Conservation (phyloP, 129 eudicot genomes). For the Arctium minus region DNA sequence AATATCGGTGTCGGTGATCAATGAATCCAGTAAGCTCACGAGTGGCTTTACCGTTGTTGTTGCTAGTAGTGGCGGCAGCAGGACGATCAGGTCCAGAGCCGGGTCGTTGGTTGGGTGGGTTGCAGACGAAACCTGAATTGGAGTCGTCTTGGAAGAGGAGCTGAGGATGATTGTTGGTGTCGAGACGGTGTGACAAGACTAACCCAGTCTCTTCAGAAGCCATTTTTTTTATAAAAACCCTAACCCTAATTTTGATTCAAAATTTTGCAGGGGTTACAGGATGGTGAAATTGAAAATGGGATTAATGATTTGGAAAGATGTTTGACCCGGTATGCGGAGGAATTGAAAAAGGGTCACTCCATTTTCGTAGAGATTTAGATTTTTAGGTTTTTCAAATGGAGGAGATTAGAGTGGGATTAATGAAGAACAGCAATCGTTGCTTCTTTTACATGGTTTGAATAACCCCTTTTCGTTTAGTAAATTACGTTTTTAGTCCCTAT, state of each 20-base stretch:
- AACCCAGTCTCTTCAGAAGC: slow-evolving; percentile 50
- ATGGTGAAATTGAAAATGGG: slow-evolving; percentile 8
- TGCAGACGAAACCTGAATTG: slow-evolving; percentile 31
- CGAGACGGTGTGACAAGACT: slow-evolving; percentile 23
- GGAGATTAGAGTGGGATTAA: slow-evolving; percentile 2
- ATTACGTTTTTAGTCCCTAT: neutral
- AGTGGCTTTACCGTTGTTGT: slow-evolving; percentile 36
- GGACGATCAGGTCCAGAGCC: slow-evolving; percentile 18
- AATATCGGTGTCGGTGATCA: slow-evolving; percentile 24
- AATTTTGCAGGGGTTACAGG: neutral
- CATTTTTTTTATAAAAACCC: slow-evolving; percentile 30
- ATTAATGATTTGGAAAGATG: neutral
- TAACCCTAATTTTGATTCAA: slow-evolving; percentile 24
- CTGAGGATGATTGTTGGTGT: slow-evolving; percentile 30
- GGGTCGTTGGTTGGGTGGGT: slow-evolving; percentile 30
- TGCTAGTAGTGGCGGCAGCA: slow-evolving; percentile 20
- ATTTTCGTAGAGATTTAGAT: neutral
- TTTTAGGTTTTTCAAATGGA: neutral
- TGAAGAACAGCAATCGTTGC: neutral
- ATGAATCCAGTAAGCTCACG: slow-evolving; percentile 58
- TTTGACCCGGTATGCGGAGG: neutral
- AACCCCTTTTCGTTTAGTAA: neutral
- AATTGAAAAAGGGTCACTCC: neutral
- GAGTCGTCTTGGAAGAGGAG: slow-evolving; percentile 44
- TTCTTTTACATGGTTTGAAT: neutral